These are phyloP conservation scores for Leucosporidium scottii DNA, from an alignment of 768 basidiomycete genomes.

Conservation along the genomic window DNA sequence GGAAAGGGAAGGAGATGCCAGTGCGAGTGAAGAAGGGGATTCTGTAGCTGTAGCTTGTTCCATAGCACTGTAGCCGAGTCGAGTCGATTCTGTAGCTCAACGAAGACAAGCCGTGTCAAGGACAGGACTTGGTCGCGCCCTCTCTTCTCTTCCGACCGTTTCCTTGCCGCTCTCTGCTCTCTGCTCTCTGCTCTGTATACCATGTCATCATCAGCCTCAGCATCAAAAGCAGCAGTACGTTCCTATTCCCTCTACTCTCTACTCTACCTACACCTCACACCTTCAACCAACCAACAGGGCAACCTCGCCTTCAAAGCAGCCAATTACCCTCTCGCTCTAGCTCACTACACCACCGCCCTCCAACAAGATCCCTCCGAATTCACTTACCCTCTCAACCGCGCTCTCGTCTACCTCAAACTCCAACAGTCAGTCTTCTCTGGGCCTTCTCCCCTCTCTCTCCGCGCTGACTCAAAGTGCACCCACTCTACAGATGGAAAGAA, in stretches of 20 bases:
- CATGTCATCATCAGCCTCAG: no score
- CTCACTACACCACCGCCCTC: slow-evolving; percentile 76
- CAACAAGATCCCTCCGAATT: slow-evolving; percentile 62
- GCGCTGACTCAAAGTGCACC: background rate
- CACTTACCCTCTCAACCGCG: slow-evolving; percentile 79
- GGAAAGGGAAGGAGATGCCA: no score
- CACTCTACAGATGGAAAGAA: slow-evolving; percentile 35
- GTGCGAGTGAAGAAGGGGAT: no score
- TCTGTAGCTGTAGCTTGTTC: no score
- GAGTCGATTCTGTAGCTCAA: no score
- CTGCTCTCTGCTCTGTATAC: no score
- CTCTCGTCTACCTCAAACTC: slow-evolving; percentile 86
- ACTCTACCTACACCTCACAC: background rate
- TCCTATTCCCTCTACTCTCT: background rate
- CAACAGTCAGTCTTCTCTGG: slow-evolving; percentile 54
- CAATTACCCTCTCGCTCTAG: slow-evolving; percentile 70
- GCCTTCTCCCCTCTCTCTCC: background rate
- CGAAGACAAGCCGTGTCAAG: no score
- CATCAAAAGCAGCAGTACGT: no score
- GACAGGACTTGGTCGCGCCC: no score
- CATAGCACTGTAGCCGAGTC: no score
- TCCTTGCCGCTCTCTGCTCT: no score
- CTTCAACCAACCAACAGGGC: slow-evolving; percentile 53
- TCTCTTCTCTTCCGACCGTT: no score
- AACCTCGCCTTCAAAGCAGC: slow-evolving; percentile 77